Percentiles rank a stretch among this genome's conserved stretches.
Evolutionary conservation across 2,329 filamentous ascomycete species (phyloP).

Genomic region (Cyanodermella asteris): DNA sequence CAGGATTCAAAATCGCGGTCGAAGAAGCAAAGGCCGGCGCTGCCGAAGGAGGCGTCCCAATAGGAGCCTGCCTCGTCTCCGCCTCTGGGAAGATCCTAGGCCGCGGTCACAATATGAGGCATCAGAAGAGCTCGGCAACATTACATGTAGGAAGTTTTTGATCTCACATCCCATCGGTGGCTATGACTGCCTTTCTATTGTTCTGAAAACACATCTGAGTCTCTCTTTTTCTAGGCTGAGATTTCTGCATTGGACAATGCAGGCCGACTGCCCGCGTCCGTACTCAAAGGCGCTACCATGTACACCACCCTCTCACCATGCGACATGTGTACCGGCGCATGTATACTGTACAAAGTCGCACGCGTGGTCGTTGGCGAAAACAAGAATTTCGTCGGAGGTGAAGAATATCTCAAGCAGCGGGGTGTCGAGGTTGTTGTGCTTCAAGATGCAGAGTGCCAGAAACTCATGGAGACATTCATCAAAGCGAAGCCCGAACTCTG

Average conservation of each 20-base stretch:
- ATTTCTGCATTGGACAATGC: conserved; percentile 56
- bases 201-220: conserved; percentile 1
- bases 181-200: conserved; percentile 1
- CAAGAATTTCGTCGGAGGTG: conserved; percentile 50
- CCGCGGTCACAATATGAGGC: conserved; percentile 51
- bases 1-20: conserved; percentile 34
- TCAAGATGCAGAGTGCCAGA: conserved; percentile 40
- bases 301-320: conserved; percentile 63
- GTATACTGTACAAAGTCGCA: conserved; percentile 51
- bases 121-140: conserved; percentile 49
- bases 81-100: conserved; percentile 49
- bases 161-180: neutral
- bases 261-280: conserved; percentile 45
- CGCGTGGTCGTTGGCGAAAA: conserved; percentile 63
- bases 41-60: conserved; percentile 35
- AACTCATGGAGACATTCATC: conserved; percentile 52
- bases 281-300: conserved; percentile 56
- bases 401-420: conserved; percentile 43
- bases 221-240: conserved; percentile 44
- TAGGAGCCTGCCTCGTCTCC: conserved; percentile 41
- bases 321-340: conserved; percentile 64
- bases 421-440: conserved; percentile 56
- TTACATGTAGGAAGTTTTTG: conserved; percentile 36
- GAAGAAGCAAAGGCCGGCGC: conserved; percentile 33
- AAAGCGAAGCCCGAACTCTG: conserved; percentile 49